A percentile compares a stretch with the other conserved stretches of the same genome.
These are phyloP conservation scores for Aeminium ludgeri DNA, from an alignment of 495 filamentous ascomycete species.

Conservation along the genomic window DNA sequence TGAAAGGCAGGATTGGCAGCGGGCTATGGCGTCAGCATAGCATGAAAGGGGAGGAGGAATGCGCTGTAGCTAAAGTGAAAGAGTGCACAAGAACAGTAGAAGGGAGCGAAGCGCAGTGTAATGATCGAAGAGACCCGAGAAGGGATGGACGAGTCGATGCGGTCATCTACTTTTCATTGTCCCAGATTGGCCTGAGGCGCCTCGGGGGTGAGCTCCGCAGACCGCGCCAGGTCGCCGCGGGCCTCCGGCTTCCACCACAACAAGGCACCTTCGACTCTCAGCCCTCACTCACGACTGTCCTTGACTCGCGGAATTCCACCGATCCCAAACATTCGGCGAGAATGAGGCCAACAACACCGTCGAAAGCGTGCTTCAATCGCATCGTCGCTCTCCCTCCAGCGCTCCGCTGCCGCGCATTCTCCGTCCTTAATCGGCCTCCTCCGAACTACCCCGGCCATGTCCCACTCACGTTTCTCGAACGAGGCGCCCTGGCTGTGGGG, in stretches of 20 bases:
- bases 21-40: slow-evolving; percentile 2
- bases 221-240: no score
- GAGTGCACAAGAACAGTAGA: neutral
- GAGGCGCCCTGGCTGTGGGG: slow-evolving; percentile 59
- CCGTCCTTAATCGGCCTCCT: slow-evolving; percentile 58
- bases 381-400: slow-evolving; percentile 9
- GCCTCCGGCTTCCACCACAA: no score
- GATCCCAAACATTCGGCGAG: neutral
- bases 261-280: no score
- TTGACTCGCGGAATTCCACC: no score
- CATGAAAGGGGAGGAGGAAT: neutral
- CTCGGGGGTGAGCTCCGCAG: no score
- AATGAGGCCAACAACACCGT: neutral
- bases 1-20: slow-evolving; percentile 10
- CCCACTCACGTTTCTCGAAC: slow-evolving; percentile 64
- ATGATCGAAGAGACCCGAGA: neutral
- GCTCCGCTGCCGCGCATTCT: slow-evolving; percentile 35
- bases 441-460: slow-evolving; percentile 86
- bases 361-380: neutral
- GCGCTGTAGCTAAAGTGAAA: neutral
- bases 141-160: neutral
- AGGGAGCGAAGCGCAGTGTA: neutral
- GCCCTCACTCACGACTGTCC: no score
- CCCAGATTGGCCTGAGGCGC: neutral
- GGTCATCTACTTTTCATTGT: slow-evolving; percentile 1